Evolutionary conservation across 2,329 filamentous ascomycete genomes (phyloP).

Genomic region (Neurospora crassa): DNA sequence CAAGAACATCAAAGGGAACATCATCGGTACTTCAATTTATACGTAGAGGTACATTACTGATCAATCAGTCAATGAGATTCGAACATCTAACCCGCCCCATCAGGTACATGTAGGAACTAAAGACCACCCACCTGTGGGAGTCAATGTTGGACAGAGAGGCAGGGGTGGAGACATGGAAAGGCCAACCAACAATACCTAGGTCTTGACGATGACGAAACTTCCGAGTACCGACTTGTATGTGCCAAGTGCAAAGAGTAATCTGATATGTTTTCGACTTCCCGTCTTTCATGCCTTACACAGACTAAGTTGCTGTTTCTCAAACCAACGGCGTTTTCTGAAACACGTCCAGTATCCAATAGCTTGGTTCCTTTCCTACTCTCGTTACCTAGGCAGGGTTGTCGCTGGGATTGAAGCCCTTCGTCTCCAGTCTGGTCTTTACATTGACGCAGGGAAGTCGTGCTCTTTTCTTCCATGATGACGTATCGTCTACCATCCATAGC

Average conservation of each 20-base stretch:
- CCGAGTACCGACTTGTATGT: background rate
- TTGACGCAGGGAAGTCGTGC: background rate
- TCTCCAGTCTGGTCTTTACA: background rate
- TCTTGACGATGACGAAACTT: background rate
- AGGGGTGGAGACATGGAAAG: background rate
- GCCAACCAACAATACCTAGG: background rate
- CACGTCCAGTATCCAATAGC: background rate
- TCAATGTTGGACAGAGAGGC: background rate
- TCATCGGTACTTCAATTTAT: background rate
- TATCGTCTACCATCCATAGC: background rate
- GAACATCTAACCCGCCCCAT: background rate
- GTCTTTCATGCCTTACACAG: background rate
- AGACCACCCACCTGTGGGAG: background rate
- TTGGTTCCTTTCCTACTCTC: background rate
- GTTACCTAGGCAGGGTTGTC: background rate
- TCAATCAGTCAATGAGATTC: background rate
- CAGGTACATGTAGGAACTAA: background rate
- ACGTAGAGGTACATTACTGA: background rate
- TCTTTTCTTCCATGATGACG: background rate
- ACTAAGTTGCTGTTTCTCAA: background rate
- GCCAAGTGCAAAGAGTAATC: background rate
- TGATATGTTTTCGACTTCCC: background rate
- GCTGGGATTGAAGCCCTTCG: background rate
- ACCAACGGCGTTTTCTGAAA: background rate
- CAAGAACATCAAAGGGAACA: background rate